Conservation (phyloP, 2,329 filamentous ascomycete genomes). For the Cordyceps cicadae region DNA sequence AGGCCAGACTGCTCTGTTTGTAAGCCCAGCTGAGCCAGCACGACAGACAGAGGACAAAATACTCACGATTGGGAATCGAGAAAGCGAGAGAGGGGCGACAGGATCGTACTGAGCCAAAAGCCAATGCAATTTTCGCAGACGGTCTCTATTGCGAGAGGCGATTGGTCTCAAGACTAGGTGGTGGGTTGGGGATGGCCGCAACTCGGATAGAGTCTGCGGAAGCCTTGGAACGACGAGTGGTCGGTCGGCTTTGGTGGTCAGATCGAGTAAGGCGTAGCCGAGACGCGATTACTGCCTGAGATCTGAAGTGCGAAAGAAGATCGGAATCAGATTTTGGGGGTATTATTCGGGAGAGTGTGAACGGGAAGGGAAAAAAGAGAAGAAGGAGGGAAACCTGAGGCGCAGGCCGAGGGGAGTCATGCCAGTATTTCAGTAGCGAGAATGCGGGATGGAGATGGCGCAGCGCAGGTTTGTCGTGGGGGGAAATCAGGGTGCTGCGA, state of each 20-base stretch:
- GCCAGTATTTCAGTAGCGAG: conserved; percentile 18
- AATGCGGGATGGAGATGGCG: conserved; percentile 14
- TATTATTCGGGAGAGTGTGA: background rate
- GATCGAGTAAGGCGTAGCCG: conserved; percentile 9
- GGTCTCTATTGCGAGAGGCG: background rate
- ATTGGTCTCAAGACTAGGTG: background rate
- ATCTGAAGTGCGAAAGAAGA: background rate
- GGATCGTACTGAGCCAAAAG: background rate
- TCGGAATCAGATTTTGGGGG: background rate
- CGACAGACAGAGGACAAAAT: background rate
- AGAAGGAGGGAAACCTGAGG: conserved; percentile 22
- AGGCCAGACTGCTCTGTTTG: conserved; percentile 8
- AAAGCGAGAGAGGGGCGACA: background rate
- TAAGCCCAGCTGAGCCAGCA: conserved; percentile 1
- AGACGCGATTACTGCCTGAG: conserved; percentile 3
- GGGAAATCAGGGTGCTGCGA: background rate
- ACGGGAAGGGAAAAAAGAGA: conserved; percentile 8
- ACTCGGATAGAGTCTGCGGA: background rate
- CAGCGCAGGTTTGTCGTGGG: conserved; percentile 6
- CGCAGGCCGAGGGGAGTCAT: conserved; percentile 17
- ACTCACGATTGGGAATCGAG: background rate
- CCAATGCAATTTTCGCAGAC: background rate
- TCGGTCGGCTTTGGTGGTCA: background rate
- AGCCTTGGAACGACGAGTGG: background rate
- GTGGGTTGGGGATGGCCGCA: background rate